phyloP scores from a whole-genome alignment of 306 rosid genomes.

The Malus domestica region DNA sequence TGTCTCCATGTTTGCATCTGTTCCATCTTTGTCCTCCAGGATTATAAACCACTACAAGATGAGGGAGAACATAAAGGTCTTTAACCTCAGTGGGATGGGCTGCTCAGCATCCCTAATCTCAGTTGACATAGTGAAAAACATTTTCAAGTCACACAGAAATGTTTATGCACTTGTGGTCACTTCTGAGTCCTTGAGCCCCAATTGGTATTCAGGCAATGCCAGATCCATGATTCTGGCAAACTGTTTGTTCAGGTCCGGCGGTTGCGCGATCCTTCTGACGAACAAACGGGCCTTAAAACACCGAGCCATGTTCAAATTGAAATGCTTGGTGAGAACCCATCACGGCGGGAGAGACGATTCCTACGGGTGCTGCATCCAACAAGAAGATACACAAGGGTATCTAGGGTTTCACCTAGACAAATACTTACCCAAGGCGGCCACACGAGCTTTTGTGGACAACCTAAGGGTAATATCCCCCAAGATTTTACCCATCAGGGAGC shows the following conservation, averaged over 20 bases:
- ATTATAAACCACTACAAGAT: constrained; percentile 61
- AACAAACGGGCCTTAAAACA: constrained; percentile 45
- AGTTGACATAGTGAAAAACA: constrained; percentile 35
- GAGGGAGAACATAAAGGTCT: constrained; percentile 66
- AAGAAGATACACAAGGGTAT: constrained; percentile 57
- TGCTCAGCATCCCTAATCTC: constrained; percentile 85
- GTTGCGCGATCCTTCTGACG: constrained; percentile 59
- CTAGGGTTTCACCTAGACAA: constrained; percentile 59
- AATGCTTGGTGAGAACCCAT: constrained; percentile 62
- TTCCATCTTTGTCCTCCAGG: constrained; percentile 56
- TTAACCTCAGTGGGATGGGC: constrained; percentile 85
- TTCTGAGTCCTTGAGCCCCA: constrained; percentile 70
- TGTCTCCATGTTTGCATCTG: constrained; percentile 50
- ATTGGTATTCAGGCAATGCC: constrained; percentile 81
- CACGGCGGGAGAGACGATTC: constrained; percentile 80
- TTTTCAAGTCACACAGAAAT: constrained; percentile 53
- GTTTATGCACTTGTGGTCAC: constrained; percentile 63
- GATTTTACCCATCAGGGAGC: constrained; percentile 62
- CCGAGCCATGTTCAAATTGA: constrained; percentile 38
- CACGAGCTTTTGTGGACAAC: constrained; percentile 76
- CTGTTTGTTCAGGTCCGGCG: constrained; percentile 69
- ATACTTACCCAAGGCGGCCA: constrained; percentile 73
- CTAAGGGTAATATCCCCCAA: constrained; percentile 58
- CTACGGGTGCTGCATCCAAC: constrained; percentile 57
- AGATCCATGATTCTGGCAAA: constrained; percentile 74